Percentiles rank a stretch among this genome's conserved stretches.
Conservation (phyloP, 257 asterid species). For the Ajuga chamaepitys region DNA sequence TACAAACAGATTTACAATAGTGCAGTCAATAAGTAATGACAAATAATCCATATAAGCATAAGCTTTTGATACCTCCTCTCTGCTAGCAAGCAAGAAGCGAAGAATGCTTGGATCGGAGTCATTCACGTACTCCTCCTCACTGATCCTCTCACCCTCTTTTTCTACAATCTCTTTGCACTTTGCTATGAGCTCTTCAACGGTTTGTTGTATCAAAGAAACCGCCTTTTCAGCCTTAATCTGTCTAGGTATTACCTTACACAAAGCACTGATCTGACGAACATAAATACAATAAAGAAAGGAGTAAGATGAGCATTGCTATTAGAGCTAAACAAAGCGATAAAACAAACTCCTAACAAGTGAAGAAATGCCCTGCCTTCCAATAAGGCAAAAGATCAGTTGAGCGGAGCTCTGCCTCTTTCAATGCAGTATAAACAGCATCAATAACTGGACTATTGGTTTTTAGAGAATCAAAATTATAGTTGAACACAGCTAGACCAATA, state of each 20-base stretch:
- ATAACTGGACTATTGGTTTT: conserved; percentile 81
- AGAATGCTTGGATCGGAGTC: conserved; percentile 89
- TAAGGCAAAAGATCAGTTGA: conserved; percentile 88
- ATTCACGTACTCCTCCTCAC: conserved; percentile 86
- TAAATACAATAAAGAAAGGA: background rate
- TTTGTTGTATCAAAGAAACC: conserved; percentile 62
- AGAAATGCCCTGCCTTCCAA: conserved; percentile 68
- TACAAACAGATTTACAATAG: conserved; percentile 16
- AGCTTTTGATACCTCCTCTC: conserved; percentile 71
- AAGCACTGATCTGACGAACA: conserved; percentile 52
- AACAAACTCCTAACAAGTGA: background rate
- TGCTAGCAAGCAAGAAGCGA: conserved; percentile 94
- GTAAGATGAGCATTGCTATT: background rate
- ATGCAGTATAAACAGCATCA: conserved; percentile 89
- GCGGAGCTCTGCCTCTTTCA: conserved; percentile 91
- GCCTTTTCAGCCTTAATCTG: conserved; percentile 90
- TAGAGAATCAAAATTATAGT: conserved; percentile 84
- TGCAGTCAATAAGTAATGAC: background rate
- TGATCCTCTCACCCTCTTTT: conserved; percentile 81
- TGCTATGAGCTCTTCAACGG: conserved; percentile 78
- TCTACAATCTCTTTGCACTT: conserved; percentile 89
- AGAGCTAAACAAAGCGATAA: background rate
- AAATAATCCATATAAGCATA: background rate
- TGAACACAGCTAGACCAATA: conserved; percentile 83
- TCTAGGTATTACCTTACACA: conserved; percentile 77